Evolutionary conservation across 345 rosid genomes (phyloP), one percentile per base, ranked within the genome.

Genomic region (Trapa incisa): DNA sequence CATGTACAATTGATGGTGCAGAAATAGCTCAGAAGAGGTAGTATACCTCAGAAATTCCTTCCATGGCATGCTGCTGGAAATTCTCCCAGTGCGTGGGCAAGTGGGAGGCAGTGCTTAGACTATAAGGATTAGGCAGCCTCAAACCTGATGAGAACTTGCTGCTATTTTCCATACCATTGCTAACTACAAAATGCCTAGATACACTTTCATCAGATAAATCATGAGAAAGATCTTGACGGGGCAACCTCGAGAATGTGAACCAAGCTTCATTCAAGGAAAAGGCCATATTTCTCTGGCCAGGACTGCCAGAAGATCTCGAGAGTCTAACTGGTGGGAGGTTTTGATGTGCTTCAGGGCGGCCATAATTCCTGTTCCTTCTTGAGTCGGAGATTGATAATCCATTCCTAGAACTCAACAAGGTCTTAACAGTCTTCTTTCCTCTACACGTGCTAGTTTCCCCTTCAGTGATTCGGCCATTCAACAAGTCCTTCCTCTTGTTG

Each of bases 1-100:
- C 37, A 16, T 0, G 14, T 11, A 29, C 33, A 37, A 41, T 52
- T 14, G 7, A 67, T 11, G 8, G 1, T 14, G 11, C 14, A 9
- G 54, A 29, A 33, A 57, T 4, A 57, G 37, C 1, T 7, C 61
- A 57, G 36, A 22, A 22, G 37, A 4, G 54, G 61, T 64, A 16
- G 70, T 37, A 38, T 83, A 93, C 98, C 98, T 88, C 99, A 10
- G 95, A 89, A 80, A 91, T 85, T 58, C 91, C 99, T 73, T 86
- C 92, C 83, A 86, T 78, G 76, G 73, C 83, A 79, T 80, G 87
- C 70, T 71, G 80, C 42, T 69, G 78, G 72, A 86, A 84, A 73
- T 81, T 80, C 58, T 86, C 91, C 43, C 70, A 76, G 69, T 22
- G 29, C 0, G 29, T 22, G 29, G 7, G 43, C 7, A 8, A 41